Evolutionary conservation across 1,284 basidiomycete genomes (phyloP), one percentile per base, ranked within the genome.

Genomic region (Hymenochaete sp.): DNA sequence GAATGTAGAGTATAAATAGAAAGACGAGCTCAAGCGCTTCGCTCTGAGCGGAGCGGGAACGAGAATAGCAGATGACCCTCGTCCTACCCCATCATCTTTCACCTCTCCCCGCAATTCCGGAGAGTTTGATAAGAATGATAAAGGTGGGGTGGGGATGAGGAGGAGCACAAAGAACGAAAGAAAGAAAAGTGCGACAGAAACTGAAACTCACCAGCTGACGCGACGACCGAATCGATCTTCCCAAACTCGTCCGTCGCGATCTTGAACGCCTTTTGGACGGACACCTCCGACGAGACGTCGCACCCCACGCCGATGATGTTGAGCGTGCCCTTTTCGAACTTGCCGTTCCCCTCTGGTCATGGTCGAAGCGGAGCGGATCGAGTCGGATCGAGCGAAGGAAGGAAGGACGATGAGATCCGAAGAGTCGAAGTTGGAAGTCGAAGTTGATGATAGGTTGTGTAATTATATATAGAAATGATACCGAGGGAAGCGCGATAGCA

Each of bases 261-360:
- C 29, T 68, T 64, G 58, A 85, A 93, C 6, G 83, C 84, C 18
- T 71, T 73, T 57, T 87, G 73, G 31, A 95, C 89, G 11, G 75
- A 77, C 22, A 70, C 59, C 67, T 98, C 93, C 33, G 83, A 81
- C 0, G 89, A 77, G 22, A 98, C 91, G 59, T 98, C 88, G 62
- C 91, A 95, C 47, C 78, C 88, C 42, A 92, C 58, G 22, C 89
- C 91, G 38, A 89, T 71, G 39, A 88, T 71, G 41, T 80, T 70
- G 49, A 93, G 70, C 57, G 83, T 75, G 48, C 75, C 73, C 26
- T 67, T 67, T 52, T 71, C 66, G 52, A 72, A 66, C 52, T 76
- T 71, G 56, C 77, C 81, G 63, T 79, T 75, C 61, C 67, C 73
- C 71, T 72, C 66, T 72, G 59, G 51, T 8, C 5, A 35, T 6